Evolutionary conservation across 768 basidiomycete genomes (phyloP), one percentile per base, ranked within the genome.

Genomic region (Cyathus striatus): DNA sequence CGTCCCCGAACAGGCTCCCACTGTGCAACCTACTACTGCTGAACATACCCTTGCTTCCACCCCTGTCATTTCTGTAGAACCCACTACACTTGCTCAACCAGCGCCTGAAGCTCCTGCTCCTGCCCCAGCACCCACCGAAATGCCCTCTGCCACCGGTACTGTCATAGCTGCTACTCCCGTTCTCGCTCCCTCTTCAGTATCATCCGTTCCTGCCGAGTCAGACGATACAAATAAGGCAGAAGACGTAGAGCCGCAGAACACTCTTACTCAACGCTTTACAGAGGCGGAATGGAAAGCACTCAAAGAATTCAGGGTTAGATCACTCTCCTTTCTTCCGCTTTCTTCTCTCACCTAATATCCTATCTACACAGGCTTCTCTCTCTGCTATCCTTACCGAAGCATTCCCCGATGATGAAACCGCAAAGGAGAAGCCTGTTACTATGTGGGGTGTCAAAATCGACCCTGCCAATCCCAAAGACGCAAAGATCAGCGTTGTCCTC

Each of bases 401-500:
- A 6, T 87, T 78, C 55, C 72, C 77, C 1, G 78, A 85, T 39
- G 71, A 77, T 36, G 58, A 69, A 5, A 66, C 75, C 36, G 79
- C 73, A 9, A 73, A 67, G 43, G 65, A 68, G 0, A 68, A 67
- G 1, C 62, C 80, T 6, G 72, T 85, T 49, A 66, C 54, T 4
- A 58, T 91, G 44, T 91, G 89, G 89, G 84, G 86, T 21, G 77
- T 91, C 16, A 61, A 56, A 1, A 73, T 91, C 21, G 75, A 86
- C 58, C 83, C 89, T 2, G 47, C 43, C 2, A 64, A 68, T 43
- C 60, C 53, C n/a, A 41, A 55, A 38, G 75, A 87, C 56, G 79
- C 86, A 1, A 74, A 76, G 6, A 76, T 79, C 45, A 88, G 84
- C 53, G 86, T 90, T 23, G 54, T 90, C 6, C 68, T 91, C 26